phyloP scores from a whole-genome alignment of 371 early-diverging fungal species.

The Mortierella sp. region DNA sequence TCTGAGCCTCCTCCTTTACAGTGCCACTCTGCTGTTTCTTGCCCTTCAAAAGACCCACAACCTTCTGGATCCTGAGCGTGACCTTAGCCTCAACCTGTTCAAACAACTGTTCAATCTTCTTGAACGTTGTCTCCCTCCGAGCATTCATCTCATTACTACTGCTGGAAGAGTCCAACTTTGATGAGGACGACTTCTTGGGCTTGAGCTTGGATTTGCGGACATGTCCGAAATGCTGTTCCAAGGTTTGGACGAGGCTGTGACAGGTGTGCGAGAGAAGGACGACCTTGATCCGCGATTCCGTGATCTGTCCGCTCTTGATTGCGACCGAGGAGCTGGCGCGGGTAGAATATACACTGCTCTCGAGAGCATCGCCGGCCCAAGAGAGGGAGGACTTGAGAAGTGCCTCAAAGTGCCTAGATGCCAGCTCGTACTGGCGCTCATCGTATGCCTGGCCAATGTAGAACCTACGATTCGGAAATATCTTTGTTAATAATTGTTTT shows the following conservation, averaged over 20 bases:
- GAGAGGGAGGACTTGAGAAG: constrained; percentile 11
- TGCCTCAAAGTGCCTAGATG: constrained; percentile 20
- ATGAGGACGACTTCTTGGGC: background rate
- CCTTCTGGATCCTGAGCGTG: constrained; percentile 23
- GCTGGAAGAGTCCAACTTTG: background rate
- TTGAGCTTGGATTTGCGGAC: constrained; percentile 22
- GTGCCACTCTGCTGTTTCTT: background rate
- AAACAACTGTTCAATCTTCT: constrained; percentile 18
- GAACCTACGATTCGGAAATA: background rate
- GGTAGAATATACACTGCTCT: background rate
- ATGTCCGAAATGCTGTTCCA: constrained; percentile 25
- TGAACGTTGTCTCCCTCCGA: background rate
- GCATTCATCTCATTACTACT: background rate
- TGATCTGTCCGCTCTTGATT: constrained; percentile 4
- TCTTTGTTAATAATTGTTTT: background rate
- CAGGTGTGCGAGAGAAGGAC: constrained; percentile 34
- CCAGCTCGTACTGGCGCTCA: constrained; percentile 24
- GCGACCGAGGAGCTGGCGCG: background rate
- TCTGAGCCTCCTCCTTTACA: constrained; percentile 16
- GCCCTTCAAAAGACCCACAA: background rate
- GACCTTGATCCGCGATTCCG: constrained; percentile 23
- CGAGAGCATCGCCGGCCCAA: constrained; percentile 26
- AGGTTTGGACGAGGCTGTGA: constrained; percentile 30
- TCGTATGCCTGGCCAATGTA: constrained; percentile 34
- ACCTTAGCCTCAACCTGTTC: constrained; percentile 20